Evolutionary conservation across 768 basidiomycete genomes (phyloP), one percentile per base, ranked within the genome.

Genomic region (Gloeostereum incarnatum): DNA sequence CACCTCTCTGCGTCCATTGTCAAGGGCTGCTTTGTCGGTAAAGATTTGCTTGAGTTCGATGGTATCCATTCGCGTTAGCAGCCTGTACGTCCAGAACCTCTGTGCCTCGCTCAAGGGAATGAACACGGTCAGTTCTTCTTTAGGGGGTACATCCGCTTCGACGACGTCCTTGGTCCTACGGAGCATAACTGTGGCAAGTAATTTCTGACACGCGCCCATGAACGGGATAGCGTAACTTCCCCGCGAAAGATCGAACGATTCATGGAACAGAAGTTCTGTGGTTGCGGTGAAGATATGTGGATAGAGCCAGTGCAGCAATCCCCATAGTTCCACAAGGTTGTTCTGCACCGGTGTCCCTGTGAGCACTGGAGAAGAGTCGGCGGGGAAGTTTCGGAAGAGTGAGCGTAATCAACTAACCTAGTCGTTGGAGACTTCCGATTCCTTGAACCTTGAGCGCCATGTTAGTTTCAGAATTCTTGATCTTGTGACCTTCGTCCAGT

Each of bases 341-440:
- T 80, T 80, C 48, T 85, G 82, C 0, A 86, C 66, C 0, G 83
- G 83, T 0, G 83, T 86, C 17, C 83, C 83, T 0, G 79, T 82
- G 41, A 86, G 59, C 42, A 86, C 75, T 76, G 43, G 13, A 24
- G 16, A 4, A 29, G 10, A 6, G 13, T 27, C 3, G 38, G 27
- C 2, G 10, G 21, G 31, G 6, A 13, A 43, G 17, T 4, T 6
- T 7, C 11, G 1, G 5, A 41, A 31, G 20, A 5, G 9, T 8
- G 29, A 11, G 25, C n/a, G n/a, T n/a, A n/a, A n/a, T n/a, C 10
- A 31, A 31, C n/a, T 11, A n/a, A 11, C 17, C 19, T 27, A 31
- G 5, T 27, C 20, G 26, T 20, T 8, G 18, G 23, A 8, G 1
- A 49, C 59, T 8, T 36, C 72, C 68, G n/a, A 78, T 35, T 24